A percentile compares a stretch with the other conserved stretches of the same genome.
phyloP scores from a whole-genome alignment of 176 grass and related monocot genomes.

The Neostapfia colusana region DNA sequence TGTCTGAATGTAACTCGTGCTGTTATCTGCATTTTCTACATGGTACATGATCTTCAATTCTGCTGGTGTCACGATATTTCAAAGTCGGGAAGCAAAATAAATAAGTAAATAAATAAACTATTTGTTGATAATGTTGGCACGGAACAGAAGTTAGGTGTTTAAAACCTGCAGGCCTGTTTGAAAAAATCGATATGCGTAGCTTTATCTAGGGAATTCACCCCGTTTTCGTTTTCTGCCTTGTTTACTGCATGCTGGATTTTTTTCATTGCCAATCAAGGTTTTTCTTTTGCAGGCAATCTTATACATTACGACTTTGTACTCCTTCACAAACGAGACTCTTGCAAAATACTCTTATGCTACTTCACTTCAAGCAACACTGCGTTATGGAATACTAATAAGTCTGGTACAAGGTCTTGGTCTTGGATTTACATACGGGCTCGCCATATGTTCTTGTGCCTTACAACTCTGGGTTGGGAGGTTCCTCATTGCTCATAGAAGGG shows the following conservation, averaged over 20 bases:
- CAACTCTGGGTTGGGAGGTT: conserved; percentile 95
- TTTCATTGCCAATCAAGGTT: not conserved
- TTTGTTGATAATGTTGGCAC: not conserved
- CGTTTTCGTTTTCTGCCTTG: not conserved
- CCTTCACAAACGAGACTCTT: conserved; percentile 92
- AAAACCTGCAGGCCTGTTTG: conserved; percentile 7
- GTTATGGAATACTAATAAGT: conserved; percentile 96
- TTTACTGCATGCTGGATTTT: conserved; percentile 25
- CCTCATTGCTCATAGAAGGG: conserved; percentile 76
- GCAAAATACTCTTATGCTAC: conserved; percentile 99
- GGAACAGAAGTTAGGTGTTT: not conserved
- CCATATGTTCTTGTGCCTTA: conserved; percentile 97
- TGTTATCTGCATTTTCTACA: conserved; percentile 1
- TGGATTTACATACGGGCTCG: conserved; percentile 98
- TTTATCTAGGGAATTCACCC: conserved; percentile 3
- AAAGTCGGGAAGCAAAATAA: not conserved
- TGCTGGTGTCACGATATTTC: not conserved
- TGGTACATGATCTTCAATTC: not conserved
- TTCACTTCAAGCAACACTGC: conserved; percentile 93
- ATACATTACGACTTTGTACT: conserved; percentile 88
- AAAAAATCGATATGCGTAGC: not conserved
- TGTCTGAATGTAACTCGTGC: not conserved
- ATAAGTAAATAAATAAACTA: not conserved
- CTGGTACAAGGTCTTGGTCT: conserved; percentile 97
- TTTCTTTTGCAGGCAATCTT: conserved; percentile 75